Percentiles rank a stretch among this genome's conserved stretches.
phyloP scores from a whole-genome alignment of 139 green algal genomes.

The Pleodorina starrii region DNA sequence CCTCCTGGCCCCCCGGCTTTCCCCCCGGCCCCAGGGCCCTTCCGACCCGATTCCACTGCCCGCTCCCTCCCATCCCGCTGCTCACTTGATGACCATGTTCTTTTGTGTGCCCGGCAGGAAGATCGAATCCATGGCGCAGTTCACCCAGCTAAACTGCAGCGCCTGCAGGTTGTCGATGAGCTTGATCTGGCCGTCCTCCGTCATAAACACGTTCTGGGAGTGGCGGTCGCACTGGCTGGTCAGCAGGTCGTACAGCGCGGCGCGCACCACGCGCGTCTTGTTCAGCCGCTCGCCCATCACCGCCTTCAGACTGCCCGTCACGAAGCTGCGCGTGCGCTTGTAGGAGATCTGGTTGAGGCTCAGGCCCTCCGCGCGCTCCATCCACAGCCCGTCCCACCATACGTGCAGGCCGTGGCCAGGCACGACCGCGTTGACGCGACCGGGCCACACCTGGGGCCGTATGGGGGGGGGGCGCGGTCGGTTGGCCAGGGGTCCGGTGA shows the following conservation, averaged over 20 bases:
- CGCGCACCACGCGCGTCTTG: conserved; percentile 60
- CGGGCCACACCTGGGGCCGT: conserved; percentile 65
- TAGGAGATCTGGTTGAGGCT: conserved; percentile 67
- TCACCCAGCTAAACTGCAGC: conserved; percentile 56
- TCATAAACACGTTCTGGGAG: conserved; percentile 75
- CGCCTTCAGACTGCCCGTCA: conserved; percentile 24
- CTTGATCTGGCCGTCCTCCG: conserved; percentile 62
- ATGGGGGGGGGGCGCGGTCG: too few species aligned
- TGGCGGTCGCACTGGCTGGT: conserved; percentile 66
- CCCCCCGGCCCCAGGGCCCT: too few species aligned
- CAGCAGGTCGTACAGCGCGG: conserved; percentile 65
- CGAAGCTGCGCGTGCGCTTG: conserved; percentile 21
- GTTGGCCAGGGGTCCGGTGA: too few species aligned
- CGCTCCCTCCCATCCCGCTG: too few species aligned
- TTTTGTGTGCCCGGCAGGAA: conserved; percentile 74
- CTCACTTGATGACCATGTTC: conserved; percentile 58
- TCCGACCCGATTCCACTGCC: too few species aligned
- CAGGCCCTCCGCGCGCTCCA: conserved; percentile 62
- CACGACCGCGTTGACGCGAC: conserved; percentile 62
- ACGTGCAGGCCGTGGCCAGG: conserved; percentile 60
- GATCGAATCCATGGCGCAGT: conserved; percentile 64
- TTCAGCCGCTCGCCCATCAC: conserved; percentile 58
- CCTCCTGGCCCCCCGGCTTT: too few species aligned
- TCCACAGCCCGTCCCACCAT: conserved; percentile 73
- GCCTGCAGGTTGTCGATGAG: conserved; percentile 79